Conservation (phyloP, 2,329 filamentous ascomycete species). For the Aulographum hederae region DNA sequence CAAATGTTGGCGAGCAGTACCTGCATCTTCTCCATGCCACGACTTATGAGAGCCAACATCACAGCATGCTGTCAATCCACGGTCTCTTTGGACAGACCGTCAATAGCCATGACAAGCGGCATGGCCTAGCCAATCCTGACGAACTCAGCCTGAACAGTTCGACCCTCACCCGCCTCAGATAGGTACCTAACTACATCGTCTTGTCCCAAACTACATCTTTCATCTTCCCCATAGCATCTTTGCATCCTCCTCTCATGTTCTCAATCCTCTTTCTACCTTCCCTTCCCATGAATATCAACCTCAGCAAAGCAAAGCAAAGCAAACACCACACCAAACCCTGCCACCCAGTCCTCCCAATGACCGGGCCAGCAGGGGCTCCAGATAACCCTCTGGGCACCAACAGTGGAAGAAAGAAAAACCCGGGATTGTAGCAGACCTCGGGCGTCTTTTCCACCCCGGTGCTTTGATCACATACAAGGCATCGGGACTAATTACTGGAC, state of each 20-base stretch:
- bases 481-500: conserved; percentile 29
- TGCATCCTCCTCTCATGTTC: background rate
- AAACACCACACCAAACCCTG: background rate
- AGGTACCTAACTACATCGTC: too few relatives aligned
- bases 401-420: conserved; percentile 30
- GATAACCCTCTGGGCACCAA: conserved; percentile 29
- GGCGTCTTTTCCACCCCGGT: conserved; percentile 34
- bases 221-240: too few relatives aligned
- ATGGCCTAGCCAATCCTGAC: too few relatives aligned
- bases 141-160: too few relatives aligned
- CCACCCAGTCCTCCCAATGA: background rate
- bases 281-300: background rate
- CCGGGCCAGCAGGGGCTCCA: conserved; percentile 7
- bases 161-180: too few relatives aligned
- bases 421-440: conserved; percentile 32
- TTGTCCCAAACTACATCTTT: too few relatives aligned
- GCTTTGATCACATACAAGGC: conserved; percentile 18
- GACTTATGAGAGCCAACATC: too few relatives aligned
- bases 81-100: too few relatives aligned
- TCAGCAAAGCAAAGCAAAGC: background rate
- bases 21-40: too few relatives aligned
- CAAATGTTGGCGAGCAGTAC: too few relatives aligned
- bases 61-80: too few relatives aligned
- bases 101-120: too few relatives aligned
- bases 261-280: background rate